A percentile compares a stretch with the other conserved stretches of the same genome.
Conservation (phyloP, 1,284 basidiomycete genomes). For the Papiliotrema nemorosa region DNA sequence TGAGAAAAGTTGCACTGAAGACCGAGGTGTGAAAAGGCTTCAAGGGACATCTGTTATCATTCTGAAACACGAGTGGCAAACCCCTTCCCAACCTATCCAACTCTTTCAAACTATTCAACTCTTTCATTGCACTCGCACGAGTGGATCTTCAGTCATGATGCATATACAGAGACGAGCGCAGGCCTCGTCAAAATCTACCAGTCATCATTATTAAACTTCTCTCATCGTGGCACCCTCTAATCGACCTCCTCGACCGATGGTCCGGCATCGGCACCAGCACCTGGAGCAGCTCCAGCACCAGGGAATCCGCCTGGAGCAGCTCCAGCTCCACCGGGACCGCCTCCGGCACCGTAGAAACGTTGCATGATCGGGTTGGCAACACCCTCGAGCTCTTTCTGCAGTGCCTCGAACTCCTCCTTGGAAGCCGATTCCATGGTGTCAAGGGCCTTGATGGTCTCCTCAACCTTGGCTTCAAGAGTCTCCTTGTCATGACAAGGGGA, state of each 20-base stretch:
- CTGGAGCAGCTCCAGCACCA: constrained; percentile 57
- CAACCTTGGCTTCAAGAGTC: constrained; percentile 77
- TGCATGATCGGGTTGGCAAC: constrained; percentile 67
- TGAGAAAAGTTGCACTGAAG: too few species aligned
- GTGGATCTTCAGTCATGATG: too few species aligned
- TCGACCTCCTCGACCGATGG: constrained; percentile 60
- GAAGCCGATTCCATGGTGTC: constrained; percentile 77
- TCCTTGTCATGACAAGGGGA: too few species aligned
- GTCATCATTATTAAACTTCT: too few species aligned
- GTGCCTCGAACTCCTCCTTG: constrained; percentile 91
- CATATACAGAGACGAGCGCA: constrained; percentile 1
- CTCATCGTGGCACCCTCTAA: constrained; percentile 38
- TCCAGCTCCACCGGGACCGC: constrained; percentile 36
- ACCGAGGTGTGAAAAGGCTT: too few species aligned
- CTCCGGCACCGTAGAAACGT: constrained; percentile 52
- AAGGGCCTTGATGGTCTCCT: constrained; percentile 84
- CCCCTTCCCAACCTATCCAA: neutral
- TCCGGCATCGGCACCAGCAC: constrained; percentile 57
- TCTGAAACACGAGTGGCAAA: too few species aligned
- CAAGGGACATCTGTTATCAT: too few species aligned
- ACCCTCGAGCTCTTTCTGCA: constrained; percentile 92
- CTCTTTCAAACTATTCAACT: neutral
- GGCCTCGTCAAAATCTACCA: neutral
- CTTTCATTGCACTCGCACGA: neutral
- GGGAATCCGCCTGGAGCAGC: constrained; percentile 46